A percentile compares a stretch with the other conserved stretches of the same genome.
These are phyloP conservation scores for Aspergillus quadricinctus DNA, from an alignment of 2,329 filamentous ascomycete species.

Conservation along the genomic window DNA sequence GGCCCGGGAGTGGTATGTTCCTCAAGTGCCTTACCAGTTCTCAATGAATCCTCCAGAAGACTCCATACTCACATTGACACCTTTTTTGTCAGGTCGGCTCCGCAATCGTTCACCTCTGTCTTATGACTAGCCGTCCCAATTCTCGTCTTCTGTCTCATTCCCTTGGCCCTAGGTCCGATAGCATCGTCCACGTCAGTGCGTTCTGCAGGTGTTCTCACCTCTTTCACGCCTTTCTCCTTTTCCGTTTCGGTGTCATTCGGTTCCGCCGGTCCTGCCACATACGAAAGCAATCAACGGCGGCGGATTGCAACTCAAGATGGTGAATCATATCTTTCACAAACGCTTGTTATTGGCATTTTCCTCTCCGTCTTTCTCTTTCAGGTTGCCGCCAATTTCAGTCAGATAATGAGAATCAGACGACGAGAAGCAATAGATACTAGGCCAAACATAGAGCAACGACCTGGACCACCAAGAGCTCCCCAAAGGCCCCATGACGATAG, in stretches of 20 bases:
- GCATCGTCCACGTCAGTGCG: constrained; percentile 17
- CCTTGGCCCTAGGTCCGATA: constrained; percentile 23
- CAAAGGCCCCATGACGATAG: constrained; percentile 8
- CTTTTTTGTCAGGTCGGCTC: constrained; percentile 22
- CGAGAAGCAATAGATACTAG: constrained; percentile 7
- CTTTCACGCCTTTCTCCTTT: constrained; percentile 33
- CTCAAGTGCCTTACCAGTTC: neutral
- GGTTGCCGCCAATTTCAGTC: constrained; percentile 25
- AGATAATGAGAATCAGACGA: constrained; percentile 22
- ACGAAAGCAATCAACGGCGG: constrained; percentile 3
- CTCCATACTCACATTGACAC: constrained; percentile 11
- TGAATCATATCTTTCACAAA: constrained; percentile 27
- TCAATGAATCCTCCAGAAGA: neutral
- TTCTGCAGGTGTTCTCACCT: constrained; percentile 25
- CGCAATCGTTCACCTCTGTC: constrained; percentile 33
- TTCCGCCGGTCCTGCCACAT: constrained; percentile 8
- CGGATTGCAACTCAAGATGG: constrained; percentile 4
- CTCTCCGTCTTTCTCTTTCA: constrained; percentile 28
- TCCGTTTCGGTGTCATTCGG: constrained; percentile 34
- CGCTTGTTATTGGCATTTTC: constrained; percentile 29
- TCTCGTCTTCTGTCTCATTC: constrained; percentile 29
- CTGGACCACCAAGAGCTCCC: constrained; percentile 1
- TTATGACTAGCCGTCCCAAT: constrained; percentile 44
- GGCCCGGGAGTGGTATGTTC: constrained; percentile 63
- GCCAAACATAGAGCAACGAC: neutral